These are phyloP conservation scores for Penicillium cinerascens DNA, from an alignment of 495 filamentous ascomycete genomes.

Conservation along the genomic window DNA sequence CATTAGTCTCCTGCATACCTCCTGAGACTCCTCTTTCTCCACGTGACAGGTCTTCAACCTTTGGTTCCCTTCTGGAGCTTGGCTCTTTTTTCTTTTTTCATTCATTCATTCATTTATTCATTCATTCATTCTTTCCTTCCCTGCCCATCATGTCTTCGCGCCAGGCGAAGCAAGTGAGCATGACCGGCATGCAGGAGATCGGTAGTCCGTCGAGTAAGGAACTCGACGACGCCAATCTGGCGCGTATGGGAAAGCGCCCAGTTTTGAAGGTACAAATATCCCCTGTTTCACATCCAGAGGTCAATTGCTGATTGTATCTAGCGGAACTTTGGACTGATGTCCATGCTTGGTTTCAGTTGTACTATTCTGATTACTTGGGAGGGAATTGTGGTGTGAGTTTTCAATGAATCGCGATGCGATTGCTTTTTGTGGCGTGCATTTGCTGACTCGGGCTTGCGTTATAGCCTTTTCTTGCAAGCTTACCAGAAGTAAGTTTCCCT, in stretches of 20 bases:
- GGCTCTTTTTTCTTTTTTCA: not conserved
- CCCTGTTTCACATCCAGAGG: not conserved
- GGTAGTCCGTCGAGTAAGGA: slow-evolving; percentile 16
- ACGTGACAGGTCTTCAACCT: not conserved
- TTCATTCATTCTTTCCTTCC: not conserved
- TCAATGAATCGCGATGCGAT: not conserved
- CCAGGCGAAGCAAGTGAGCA: slow-evolving; percentile 11
- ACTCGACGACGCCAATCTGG: slow-evolving; percentile 39
- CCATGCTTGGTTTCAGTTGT: slow-evolving; percentile 49
- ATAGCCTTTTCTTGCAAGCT: slow-evolving; percentile 32
- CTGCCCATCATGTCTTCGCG: slow-evolving; percentile 9
- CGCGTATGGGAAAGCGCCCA: slow-evolving; percentile 49
- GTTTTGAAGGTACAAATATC: slow-evolving; percentile 36
- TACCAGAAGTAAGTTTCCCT: slow-evolving; percentile 30
- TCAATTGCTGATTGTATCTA: not conserved
- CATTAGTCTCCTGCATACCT: not conserved
- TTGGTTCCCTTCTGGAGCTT: not conserved
- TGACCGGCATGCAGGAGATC: slow-evolving; percentile 12
- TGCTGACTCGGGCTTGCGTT: not conserved
- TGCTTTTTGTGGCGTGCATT: not conserved
- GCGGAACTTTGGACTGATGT: slow-evolving; percentile 50
- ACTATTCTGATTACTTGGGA: slow-evolving; percentile 53
- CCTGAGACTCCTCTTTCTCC: not conserved
- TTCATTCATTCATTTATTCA: too few relatives aligned
- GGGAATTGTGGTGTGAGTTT: slow-evolving; percentile 33